Percentiles rank a stretch among this genome's conserved stretches.
These are phyloP conservation scores for Ceratonia siliqua DNA, from an alignment of 306 rosid genomes.

Conservation along the genomic window DNA sequence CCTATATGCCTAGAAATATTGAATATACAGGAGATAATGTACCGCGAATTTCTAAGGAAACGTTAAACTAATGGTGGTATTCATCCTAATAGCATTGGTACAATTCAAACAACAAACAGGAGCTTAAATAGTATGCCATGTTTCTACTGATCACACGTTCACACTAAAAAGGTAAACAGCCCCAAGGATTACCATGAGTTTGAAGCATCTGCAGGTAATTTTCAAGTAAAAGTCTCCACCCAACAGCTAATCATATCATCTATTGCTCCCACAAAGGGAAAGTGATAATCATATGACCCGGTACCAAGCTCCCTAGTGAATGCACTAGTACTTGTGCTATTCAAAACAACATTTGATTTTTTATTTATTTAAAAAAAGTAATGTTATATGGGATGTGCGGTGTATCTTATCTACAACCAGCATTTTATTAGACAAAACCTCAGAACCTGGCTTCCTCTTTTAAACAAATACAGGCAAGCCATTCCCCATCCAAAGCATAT, in stretches of 20 bases:
- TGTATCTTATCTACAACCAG: neutral
- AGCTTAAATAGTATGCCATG: neutral
- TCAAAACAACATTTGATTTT: neutral
- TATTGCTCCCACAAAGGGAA: neutral
- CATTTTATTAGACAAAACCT: neutral
- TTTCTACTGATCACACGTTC: constrained; percentile 1
- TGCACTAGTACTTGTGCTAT: neutral
- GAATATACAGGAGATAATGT: neutral
- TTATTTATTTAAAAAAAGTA: neutral
- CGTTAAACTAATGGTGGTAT: neutral
- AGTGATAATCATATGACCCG: neutral
- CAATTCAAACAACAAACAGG: neutral
- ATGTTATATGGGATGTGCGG: neutral
- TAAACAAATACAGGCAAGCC: neutral
- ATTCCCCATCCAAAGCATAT: neutral
- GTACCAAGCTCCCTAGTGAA: neutral
- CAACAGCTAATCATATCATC: neutral
- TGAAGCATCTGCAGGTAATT: neutral
- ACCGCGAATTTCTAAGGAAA: neutral
- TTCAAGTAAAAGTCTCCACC: neutral
- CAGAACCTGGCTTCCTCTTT: no score
- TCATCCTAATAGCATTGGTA: neutral
- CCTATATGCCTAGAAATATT: neutral
- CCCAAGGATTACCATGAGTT: neutral
- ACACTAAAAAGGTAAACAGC: neutral